Base-by-base conservation (phyloP, 2,329 filamentous ascomycete genomes). In the Cytospora paraplurivora region DNA sequence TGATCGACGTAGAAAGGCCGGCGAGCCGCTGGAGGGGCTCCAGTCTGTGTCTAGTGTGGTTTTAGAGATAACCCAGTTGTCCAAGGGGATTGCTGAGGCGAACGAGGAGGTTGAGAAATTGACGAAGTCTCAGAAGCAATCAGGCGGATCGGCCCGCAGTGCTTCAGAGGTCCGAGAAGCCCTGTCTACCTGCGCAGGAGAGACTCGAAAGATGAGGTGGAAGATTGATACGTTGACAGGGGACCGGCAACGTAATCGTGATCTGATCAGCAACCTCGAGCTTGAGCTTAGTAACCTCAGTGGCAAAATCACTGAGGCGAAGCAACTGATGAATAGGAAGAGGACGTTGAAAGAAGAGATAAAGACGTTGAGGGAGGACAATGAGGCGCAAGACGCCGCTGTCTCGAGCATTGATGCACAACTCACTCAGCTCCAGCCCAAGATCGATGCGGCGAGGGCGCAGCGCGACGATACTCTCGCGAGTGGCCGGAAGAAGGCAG, bases 161-260 rank as follows among this genome's bases (percentile, higher is more conserved):
- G 83, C 92, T 7, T 91, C 96, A 60, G 91, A 95, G 68, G 93
- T 98, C 59, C 90, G 95, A 69, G 88, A 91, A 59, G 85, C 93
- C 55, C 85, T 93, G 66, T 86, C 86, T 55, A 77, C 79, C 19
- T 82, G 88, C 62, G 84, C 84, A 21, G 91, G 93, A 65, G 86
- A 91, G 71, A 82, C 87, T 68, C 85, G 88, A 61, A 77, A 78
- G 27, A 77, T 87, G 34, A 92, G 91, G 72, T 80, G 80, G 50
- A 83, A 81, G 51, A 81, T 94, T 13, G 76, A 83, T 7, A 90
- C 90, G 69, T 76, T 96, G 37, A 85, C 82, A 0, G 78, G 77
- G 13, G 91, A 95, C 38, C 88, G 85, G 68, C 91, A 97, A 68
- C 86, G 90, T 47, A 83, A 86, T 60, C 87, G 87, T 63, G 86